Percentiles rank a stretch among this genome's conserved stretches.
phyloP scores from a whole-genome alignment of 768 basidiomycete species.

The Leccinum uliginosum region DNA sequence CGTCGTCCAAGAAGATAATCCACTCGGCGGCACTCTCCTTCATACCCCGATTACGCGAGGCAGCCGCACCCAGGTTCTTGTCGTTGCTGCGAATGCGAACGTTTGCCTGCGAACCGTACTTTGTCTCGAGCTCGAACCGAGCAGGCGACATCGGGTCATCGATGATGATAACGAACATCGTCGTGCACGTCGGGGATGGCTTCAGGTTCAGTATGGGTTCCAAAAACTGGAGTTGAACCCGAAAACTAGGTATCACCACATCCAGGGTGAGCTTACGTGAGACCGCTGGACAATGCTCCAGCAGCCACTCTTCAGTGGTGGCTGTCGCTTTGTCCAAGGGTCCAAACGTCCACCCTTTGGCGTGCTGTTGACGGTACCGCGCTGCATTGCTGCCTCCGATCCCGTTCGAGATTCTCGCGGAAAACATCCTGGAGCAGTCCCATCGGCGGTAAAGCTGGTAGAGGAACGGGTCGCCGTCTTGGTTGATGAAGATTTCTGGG shows the following conservation, averaged over 20 bases:
- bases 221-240: conserved; percentile 44
- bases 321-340: conserved; percentile 40
- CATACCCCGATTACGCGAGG: conserved; percentile 52
- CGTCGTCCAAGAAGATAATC: conserved; percentile 60
- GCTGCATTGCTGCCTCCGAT: conserved; percentile 44
- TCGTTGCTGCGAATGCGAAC: conserved; percentile 51
- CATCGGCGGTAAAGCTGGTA: conserved; percentile 60
- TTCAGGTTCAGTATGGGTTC: conserved; percentile 42
- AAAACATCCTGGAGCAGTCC: conserved; percentile 45
- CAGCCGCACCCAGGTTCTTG: conserved; percentile 47
- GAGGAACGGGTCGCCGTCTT: conserved; percentile 56
- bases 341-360: conserved; percentile 45
- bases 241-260: conserved; percentile 52
- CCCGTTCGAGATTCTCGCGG: conserved; percentile 38
- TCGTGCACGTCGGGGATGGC: conserved; percentile 38
- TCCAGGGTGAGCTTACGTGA: conserved; percentile 46
- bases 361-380: conserved; percentile 45
- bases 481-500: conserved; percentile 51
- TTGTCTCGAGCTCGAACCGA: conserved; percentile 35
- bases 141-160: conserved; percentile 47
- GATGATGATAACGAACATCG: conserved; percentile 56
- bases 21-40: conserved; percentile 53
- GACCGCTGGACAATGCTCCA: conserved; percentile 14
- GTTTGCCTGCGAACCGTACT: conserved; percentile 41
- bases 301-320: conserved; percentile 36